Evolutionary conservation across 1,139 yeast genomes (phyloP), one percentile per base, ranked within the genome.

Genomic region (Blastobotrys raffinosifermentans): DNA sequence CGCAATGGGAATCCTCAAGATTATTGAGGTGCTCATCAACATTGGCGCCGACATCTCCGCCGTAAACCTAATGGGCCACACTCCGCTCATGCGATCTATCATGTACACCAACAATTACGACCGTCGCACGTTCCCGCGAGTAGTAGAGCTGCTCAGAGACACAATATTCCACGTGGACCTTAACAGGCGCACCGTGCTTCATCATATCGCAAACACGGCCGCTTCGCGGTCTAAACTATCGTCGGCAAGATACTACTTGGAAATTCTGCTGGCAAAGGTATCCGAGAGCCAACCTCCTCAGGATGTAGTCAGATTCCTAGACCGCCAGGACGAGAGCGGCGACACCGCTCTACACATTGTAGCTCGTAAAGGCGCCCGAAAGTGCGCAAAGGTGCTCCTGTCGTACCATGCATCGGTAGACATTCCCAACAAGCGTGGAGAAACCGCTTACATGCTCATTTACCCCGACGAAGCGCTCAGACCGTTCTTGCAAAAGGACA

Each of bases 21-120:
- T 89, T 57, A 76, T 87, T 36, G 84, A 80, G 48, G 64, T 85
- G 15, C 62, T 91, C 18, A 59, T 87, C 15, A 73, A 75, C 39
- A 68, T 73, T 13, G 87, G 91, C 5, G 94, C 95, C 2, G 81
- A 84, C 53, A 80, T 89, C 4, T 62, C 81, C 30, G 78, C 77
- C 9, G 78, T 82, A 15, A 91, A 87, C 55, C 67, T 72, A 42
- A 69, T 73, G 34, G 97, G 96, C 0, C 77, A 87, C 55, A 89
- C 89, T 48, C 85, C 95, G 25, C 67, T 91, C 30, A 83, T 94
- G 3, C 80, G 94, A 47, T 67, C 91, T 17, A 73, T 89, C 17
- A 77, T 83, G 51, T 91, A 87, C 66, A 87, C 89, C 45, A 91
- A 91, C 58, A 85, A 95, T 49, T 85, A 65, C 54, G 95, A 87